A percentile compares a stretch with the other conserved stretches of the same genome.
phyloP scores from a whole-genome alignment of 1,284 basidiomycete species.

The Apiotrichum sp. region DNA sequence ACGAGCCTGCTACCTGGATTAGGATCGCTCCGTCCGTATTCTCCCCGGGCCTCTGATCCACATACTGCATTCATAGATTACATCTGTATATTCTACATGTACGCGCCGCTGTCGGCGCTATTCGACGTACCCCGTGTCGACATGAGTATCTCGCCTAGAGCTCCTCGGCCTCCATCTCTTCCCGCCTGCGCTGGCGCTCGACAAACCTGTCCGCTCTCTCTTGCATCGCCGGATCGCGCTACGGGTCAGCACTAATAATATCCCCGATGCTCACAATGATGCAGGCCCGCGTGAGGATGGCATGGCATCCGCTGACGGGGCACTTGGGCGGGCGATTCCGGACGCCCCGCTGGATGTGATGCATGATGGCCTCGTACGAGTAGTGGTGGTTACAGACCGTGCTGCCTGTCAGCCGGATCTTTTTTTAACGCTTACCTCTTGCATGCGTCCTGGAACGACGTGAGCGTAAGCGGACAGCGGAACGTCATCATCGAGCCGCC shows the following conservation, averaged over 20 bases:
- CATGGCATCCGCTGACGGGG: slow-evolving; percentile 35
- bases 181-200: not conserved
- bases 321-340: slow-evolving; percentile 17
- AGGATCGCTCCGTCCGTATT: too few species aligned
- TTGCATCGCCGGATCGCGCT: slow-evolving; percentile 5
- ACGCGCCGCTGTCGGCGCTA: too few species aligned
- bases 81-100: too few species aligned
- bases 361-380: slow-evolving; percentile 18
- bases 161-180: not conserved
- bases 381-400: slow-evolving; percentile 24
- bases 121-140: too few species aligned
- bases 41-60: too few species aligned
- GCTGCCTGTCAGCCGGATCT: slow-evolving; percentile 44
- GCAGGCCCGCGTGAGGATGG: slow-evolving; percentile 17
- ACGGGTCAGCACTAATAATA: not conserved
- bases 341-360: slow-evolving; percentile 23
- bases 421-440: slow-evolving; percentile 45
- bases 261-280: slow-evolving; percentile 14
- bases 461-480: slow-evolving; percentile 70
- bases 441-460: slow-evolving; percentile 59
- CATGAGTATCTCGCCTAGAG: not conserved
- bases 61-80: too few species aligned
- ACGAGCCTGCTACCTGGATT: too few species aligned
- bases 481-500: slow-evolving; percentile 74
- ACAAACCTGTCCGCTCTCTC: not conserved